Conservation (phyloP, 2,329 filamentous ascomycete genomes). For the Trichoderma semiorbis region DNA sequence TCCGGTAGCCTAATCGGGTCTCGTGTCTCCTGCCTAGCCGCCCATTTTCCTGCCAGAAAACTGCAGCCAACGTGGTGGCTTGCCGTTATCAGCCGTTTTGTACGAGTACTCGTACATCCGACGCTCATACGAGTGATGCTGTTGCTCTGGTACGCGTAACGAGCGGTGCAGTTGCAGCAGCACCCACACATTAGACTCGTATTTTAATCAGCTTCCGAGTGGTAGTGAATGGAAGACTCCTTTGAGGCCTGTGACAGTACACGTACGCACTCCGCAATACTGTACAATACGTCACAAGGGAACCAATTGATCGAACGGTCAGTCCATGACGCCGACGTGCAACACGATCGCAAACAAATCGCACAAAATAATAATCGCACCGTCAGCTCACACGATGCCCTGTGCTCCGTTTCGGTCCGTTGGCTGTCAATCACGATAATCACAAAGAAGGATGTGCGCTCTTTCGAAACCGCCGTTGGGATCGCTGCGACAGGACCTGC, state of each 20-base stretch:
- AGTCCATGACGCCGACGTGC: not conserved
- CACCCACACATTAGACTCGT: conserved; percentile 3
- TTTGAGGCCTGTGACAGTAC: not conserved
- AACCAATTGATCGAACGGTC: not conserved
- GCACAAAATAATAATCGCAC: not conserved
- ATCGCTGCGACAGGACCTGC: conserved; percentile 1
- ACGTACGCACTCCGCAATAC: not conserved
- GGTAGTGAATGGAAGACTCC: not conserved
- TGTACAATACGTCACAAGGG: not conserved
- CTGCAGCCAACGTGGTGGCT: conserved; percentile 7
- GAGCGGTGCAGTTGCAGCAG: not conserved
- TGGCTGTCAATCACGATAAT: conserved; percentile 6
- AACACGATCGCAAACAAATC: not conserved
- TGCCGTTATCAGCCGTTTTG: not conserved
- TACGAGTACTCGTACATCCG: not conserved
- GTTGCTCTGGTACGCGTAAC: not conserved
- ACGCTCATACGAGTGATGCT: not conserved
- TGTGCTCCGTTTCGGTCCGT: conserved; percentile 12
- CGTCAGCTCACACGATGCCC: not conserved
- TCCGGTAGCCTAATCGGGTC: not conserved
- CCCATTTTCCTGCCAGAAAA: not conserved
- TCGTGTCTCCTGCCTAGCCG: conserved; percentile 3
- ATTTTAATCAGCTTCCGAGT: not conserved
- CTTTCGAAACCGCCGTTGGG: conserved; percentile 12
- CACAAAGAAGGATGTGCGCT: not conserved